Evolutionary conservation across 2,329 filamentous ascomycete genomes (phyloP), one percentile per base, ranked within the genome.

Genomic region (Karstenula rhodostoma): DNA sequence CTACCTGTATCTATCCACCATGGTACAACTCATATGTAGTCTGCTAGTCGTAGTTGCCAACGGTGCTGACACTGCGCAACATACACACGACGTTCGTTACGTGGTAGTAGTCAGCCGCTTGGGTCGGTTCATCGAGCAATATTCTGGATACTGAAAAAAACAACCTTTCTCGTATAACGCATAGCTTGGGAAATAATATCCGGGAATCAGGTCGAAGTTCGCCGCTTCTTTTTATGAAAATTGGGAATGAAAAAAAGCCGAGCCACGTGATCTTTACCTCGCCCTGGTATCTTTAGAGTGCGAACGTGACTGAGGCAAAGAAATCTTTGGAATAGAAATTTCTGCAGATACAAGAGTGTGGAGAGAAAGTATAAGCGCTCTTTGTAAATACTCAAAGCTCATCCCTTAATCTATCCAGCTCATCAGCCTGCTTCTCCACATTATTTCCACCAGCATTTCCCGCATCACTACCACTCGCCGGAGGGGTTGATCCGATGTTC

Each of bases 171-270:
- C 76, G 60, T 82, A 86, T 0, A 81, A 84, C 0, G 84, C 78
- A 49, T 84, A 81, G 0, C 78, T 64, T 0, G 85, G 85, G 62
- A 84, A 87, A 67, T 87, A 84, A 54, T 81, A 85, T 1, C 83
- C 83, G 0, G 53, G 57, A 1, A 85, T 75, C 0, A 85, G 71
- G 54, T 81, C 76, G 42, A 58, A 58, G n/a, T n/a, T n/a, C n/a
- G n/a, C n/a, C n/a, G n/a, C n/a, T n/a, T n/a, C n/a, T n/a, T n/a
- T n/a, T n/a, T n/a, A n/a, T n/a, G n/a, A n/a, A n/a, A n/a, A n/a
- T n/a, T n/a, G n/a, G n/a, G n/a, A n/a, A n/a, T n/a, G 29, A 32
- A 32, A 32, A 10, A 32, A 32, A 32, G n/a, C n/a, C n/a, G n/a
- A 32, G 29, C 12, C 12, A 10, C 8, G 29, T 32, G 29, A 32